These are phyloP conservation scores for Suhomyces terraborum DNA, from an alignment of 1,139 yeast genomes.

Conservation along the genomic window DNA sequence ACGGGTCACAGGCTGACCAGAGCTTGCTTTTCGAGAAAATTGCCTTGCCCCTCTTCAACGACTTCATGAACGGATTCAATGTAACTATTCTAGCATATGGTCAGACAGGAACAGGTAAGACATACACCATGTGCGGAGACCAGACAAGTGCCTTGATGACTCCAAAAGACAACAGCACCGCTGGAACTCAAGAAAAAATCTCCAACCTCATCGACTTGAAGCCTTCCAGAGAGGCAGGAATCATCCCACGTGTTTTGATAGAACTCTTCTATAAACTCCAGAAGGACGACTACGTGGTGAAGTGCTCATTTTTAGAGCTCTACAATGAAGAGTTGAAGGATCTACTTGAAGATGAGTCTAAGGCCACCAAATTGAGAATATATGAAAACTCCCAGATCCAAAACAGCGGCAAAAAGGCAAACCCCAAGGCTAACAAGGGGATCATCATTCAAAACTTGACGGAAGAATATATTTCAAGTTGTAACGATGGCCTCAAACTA, in stretches of 20 bases:
- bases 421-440: slow-evolving; percentile 7
- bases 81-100: slow-evolving; percentile 87
- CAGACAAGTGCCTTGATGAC: slow-evolving; percentile 1
- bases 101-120: slow-evolving; percentile 88
- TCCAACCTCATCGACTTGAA: slow-evolving; percentile 15
- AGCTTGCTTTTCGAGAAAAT: slow-evolving; percentile 55
- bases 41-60: slow-evolving; percentile 65
- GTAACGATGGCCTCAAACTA: slow-evolving; percentile 54
- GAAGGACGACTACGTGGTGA: slow-evolving; percentile 55
- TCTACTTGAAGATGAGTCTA: slow-evolving; percentile 49
- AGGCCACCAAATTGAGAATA: slow-evolving; percentile 44
- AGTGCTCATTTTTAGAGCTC: slow-evolving; percentile 71
- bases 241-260: slow-evolving; percentile 65
- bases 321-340: slow-evolving; percentile 75
- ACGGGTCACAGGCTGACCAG: slow-evolving; percentile 74
- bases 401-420: slow-evolving; percentile 2
- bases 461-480: slow-evolving; percentile 55
- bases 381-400: slow-evolving; percentile 36
- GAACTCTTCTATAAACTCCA: slow-evolving; percentile 53
- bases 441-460: slow-evolving; percentile 56
- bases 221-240: slow-evolving; percentile 46
- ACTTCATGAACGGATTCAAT: slow-evolving; percentile 68
- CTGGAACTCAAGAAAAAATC: neutral
- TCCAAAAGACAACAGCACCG: neutral
- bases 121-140: slow-evolving; percentile 84